Base-by-base conservation (phyloP, 305 asterid genomes). In the Euphrasia arctica region DNA sequence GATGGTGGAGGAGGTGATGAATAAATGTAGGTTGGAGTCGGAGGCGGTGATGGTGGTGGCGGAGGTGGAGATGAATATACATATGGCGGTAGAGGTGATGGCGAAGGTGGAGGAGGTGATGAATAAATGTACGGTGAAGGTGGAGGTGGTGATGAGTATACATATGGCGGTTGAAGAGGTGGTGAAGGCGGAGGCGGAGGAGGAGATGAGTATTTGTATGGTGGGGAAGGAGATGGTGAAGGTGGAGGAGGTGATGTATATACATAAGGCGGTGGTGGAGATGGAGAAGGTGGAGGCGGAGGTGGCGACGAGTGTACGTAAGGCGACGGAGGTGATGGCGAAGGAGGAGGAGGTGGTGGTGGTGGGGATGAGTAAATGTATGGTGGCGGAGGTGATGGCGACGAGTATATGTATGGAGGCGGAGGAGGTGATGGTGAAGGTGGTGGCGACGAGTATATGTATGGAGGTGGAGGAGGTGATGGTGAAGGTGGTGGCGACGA, bases 201-300 rank as follows among this genome's bases (percentile, higher is more conserved):
- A 36, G 42, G 45, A 9, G 45, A 39, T 39, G 45, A 39, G 9
- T 36, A 36, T 5, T 1, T 36, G 42, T 36, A 36, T 36, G 42
- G 42, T 5, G 42, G 42, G 11, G 45, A 11, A 39, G 45, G 45
- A 1, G 45, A 39, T 39, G 11, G 45, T 39, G 45, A 39, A 39
- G 45, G 43, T 4, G 43, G 43, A 10, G 43, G 11, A 39, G 43
- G 45, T 8, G 45, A 39, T 39, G 45, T 39, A 39, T 39, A 39
- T 7, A 9, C 12, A 9, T 63, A 56, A 1, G 86, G 87, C 11
- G 88, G 90, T 3, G 88, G 90, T 5, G 91, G 89, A 2, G 95
- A 77, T 55, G 87, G 83, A 47, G 83, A 70, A 0, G 91, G 79
- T 0, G 89, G 87, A 36, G 75, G 78, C 4, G 79, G 77, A 1